Conservation (phyloP, 768 basidiomycete species). For the Kwoniella heveanensis region DNA sequence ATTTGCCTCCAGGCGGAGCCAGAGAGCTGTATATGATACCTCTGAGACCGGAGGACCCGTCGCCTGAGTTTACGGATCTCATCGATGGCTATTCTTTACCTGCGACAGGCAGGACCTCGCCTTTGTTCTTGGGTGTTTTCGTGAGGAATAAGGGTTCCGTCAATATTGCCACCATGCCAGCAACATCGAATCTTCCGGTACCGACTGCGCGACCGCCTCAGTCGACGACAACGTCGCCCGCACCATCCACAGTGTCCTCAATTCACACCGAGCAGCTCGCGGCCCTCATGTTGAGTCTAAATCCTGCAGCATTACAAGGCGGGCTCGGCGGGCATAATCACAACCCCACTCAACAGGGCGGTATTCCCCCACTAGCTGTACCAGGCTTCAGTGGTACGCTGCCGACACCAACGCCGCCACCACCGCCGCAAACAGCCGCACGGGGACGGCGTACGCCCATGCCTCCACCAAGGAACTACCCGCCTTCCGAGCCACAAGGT, state of each 20-base stretch:
- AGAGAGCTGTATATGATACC: constrained; percentile 54
- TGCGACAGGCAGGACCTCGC: constrained; percentile 13
- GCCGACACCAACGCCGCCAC: no score
- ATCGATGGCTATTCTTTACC: constrained; percentile 49
- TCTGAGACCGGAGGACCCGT: constrained; percentile 39
- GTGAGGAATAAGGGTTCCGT: constrained; percentile 28
- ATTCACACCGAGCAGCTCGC: constrained; percentile 33
- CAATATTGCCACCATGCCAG: neutral
- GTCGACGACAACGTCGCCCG: constrained; percentile 7
- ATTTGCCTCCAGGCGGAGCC: constrained; percentile 35
- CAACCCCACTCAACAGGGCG: constrained; percentile 5
- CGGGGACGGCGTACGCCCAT: constrained; percentile 2
- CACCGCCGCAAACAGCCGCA: neutral
- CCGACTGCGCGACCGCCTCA: neutral
- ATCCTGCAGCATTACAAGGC: constrained; percentile 25
- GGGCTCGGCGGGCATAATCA: constrained; percentile 15
- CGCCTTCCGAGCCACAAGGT: constrained; percentile 7
- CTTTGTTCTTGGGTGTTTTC: constrained; percentile 46
- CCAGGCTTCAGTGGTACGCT: neutral
- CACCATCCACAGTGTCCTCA: constrained; percentile 1
- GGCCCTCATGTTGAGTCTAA: constrained; percentile 43
- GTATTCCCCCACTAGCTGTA: constrained; percentile 5
- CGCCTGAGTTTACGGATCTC: constrained; percentile 48
- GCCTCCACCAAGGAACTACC: neutral
- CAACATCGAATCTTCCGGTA: constrained; percentile 2